Percentiles rank a stretch among this genome's conserved stretches.
Conservation (phyloP, 1,284 basidiomycete species). For the Boletus calvinii region DNA sequence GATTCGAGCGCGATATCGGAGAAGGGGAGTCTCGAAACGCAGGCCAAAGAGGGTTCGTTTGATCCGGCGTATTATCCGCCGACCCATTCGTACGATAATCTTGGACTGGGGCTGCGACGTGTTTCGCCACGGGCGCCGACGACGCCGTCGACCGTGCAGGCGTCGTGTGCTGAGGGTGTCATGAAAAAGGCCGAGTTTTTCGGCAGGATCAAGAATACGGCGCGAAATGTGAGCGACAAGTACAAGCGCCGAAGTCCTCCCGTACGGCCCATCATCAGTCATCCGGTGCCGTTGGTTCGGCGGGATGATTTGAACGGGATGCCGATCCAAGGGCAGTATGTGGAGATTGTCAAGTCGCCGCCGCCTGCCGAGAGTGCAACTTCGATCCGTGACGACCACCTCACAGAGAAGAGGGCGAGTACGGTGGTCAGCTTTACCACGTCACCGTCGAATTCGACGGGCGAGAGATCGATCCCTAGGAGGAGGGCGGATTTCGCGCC, state of each 20-base stretch:
- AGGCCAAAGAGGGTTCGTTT: slow-evolving; percentile 29
- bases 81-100: slow-evolving; percentile 36
- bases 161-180: slow-evolving; percentile 42
- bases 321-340: slow-evolving; percentile 32
- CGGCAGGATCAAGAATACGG: slow-evolving; percentile 54
- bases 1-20: slow-evolving; percentile 31
- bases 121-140: slow-evolving; percentile 32
- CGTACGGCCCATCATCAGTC: slow-evolving; percentile 50
- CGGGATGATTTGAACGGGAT: slow-evolving; percentile 16
- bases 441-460: slow-evolving; percentile 65
- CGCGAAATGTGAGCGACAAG: slow-evolving; percentile 64
- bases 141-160: slow-evolving; percentile 28
- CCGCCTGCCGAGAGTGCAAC: slow-evolving; percentile 27
- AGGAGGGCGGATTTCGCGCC: slow-evolving; percentile 64
- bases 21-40: slow-evolving; percentile 29
- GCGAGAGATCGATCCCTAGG: slow-evolving; percentile 60
- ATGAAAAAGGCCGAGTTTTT: slow-evolving; percentile 71
- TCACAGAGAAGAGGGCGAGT: slow-evolving; percentile 43
- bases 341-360: slow-evolving; percentile 29
- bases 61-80: slow-evolving; percentile 23
- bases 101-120: slow-evolving; percentile 51
- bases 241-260: slow-evolving; percentile 41
- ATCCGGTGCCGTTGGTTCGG: slow-evolving; percentile 44
- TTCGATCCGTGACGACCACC: slow-evolving; percentile 43
- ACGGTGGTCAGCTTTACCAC: slow-evolving; percentile 44